Evolutionary conservation across 2,329 filamentous ascomycete genomes (phyloP), one percentile per base, ranked within the genome.

Genomic region (Neofusicoccum cordaticola): DNA sequence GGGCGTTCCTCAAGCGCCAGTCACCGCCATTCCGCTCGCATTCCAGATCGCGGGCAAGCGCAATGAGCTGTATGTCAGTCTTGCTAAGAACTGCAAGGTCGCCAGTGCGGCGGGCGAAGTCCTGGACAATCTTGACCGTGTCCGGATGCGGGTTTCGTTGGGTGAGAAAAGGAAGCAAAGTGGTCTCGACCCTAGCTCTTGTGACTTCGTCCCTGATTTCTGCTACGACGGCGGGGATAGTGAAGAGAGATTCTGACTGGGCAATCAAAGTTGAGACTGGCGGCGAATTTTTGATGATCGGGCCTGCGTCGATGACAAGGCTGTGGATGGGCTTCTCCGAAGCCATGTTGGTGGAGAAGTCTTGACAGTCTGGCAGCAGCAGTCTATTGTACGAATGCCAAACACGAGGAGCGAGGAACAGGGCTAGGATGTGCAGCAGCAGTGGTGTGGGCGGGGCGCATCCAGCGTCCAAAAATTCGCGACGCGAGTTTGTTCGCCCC

Each of bases 31-130:
- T 96, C 65, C 89, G 83, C 81, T 98, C 93, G 71, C 91, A 90
- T 72, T 98, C 94, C n/a, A 98, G 76, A 75, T 99, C 95, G 76
- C 98, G 98, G 0, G 92, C 90, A 64, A 99, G 81, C 8, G 94
- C 95, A 72, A 98, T 82, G 45, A 99, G 85, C 70, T 96, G 90
- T 66, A 98, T 82, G 87, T 99, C 95, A 1, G 93, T 90, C 73
- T 85, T 88, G 79, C 93, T 97, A 65, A 99, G 81, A 0, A 97
- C 94, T 11, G 90, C 86, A 67, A 93, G 84, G 76, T 99, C 95
- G 63, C 95, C 95, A 0, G 95, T 98, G 75, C 88, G 90, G 63
- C 91, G 86, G 50, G 95, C 91, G 81, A 98, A 98, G 65, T 91
- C 90, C 56, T 87, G 88, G 3, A 97, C 86, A 66, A 94, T 84